These are phyloP conservation scores for Boletus patriciae DNA, from an alignment of 768 basidiomycete species.

Conservation along the genomic window DNA sequence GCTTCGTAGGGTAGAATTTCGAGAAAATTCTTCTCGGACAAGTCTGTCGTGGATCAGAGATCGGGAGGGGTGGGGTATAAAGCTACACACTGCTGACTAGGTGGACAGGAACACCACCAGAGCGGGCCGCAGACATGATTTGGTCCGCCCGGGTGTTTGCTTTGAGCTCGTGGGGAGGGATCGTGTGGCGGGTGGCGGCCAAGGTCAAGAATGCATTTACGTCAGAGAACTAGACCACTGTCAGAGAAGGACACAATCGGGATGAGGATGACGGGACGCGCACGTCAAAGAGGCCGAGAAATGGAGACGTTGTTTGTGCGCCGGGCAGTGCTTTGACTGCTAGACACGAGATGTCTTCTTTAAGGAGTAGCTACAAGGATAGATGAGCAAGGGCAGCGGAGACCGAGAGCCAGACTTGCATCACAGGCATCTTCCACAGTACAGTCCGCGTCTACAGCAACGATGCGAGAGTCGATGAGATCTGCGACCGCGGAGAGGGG, in stretches of 20 bases:
- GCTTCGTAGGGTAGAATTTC: slow-evolving; percentile 63
- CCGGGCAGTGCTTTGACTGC: slow-evolving; percentile 47
- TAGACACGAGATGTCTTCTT: slow-evolving; percentile 63
- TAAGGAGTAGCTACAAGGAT: slow-evolving; percentile 53
- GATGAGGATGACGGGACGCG: slow-evolving; percentile 22
- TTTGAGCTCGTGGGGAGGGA: slow-evolving; percentile 57
- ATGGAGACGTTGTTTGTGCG: slow-evolving; percentile 28
- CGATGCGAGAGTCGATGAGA: slow-evolving; percentile 66
- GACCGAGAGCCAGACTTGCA: slow-evolving; percentile 39
- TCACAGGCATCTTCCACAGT: slow-evolving; percentile 84
- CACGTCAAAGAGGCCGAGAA: slow-evolving; percentile 75
- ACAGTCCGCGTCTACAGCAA: slow-evolving; percentile 65
- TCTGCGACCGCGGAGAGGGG: slow-evolving; percentile 39
- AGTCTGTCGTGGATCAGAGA: slow-evolving; percentile 45
- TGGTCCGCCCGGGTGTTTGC: slow-evolving; percentile 61
- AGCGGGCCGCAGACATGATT: slow-evolving; percentile 72
- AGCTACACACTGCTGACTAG: slow-evolving; percentile 71
- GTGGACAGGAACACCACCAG: slow-evolving; percentile 69
- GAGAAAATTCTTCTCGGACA: slow-evolving; percentile 84
- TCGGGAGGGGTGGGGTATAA: not conserved
- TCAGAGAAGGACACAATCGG: slow-evolving; percentile 7
- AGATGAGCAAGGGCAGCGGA: not conserved
- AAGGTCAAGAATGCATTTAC: slow-evolving; percentile 86
- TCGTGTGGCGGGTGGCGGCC: slow-evolving; percentile 75
- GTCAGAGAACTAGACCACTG: slow-evolving; percentile 64